Conservation (phyloP, 306 rosid species). For the Vigna mungo region DNA sequence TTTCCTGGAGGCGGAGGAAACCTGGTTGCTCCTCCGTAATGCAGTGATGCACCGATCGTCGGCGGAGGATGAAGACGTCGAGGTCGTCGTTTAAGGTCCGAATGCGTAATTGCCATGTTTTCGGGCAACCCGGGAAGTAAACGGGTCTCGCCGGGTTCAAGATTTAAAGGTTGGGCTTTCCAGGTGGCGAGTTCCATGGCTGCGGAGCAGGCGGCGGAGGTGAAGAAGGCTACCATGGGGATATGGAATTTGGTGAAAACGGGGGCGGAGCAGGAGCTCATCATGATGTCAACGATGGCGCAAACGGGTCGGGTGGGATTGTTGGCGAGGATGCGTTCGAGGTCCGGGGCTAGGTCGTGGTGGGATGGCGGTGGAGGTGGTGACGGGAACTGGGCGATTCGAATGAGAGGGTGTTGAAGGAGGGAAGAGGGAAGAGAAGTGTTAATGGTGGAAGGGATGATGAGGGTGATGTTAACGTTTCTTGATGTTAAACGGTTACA, state of each 20-base stretch:
- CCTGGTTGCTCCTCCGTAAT: neutral
- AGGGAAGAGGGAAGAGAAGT: slow-evolving; percentile 62
- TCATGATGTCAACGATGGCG: slow-evolving; percentile 62
- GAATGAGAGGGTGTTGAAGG: slow-evolving; percentile 53
- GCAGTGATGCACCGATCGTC: slow-evolving; percentile 5
- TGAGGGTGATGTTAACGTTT: slow-evolving; percentile 49
- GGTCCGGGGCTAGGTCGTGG: slow-evolving; percentile 24
- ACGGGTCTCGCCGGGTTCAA: slow-evolving; percentile 56
- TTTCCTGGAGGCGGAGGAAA: slow-evolving; percentile 15
- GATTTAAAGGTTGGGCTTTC: slow-evolving; percentile 55
- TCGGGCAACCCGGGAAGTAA: slow-evolving; percentile 64
- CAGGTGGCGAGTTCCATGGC: slow-evolving; percentile 63
- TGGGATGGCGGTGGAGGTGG: slow-evolving; percentile 20
- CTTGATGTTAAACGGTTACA: slow-evolving; percentile 64
- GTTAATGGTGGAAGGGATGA: slow-evolving; percentile 53
- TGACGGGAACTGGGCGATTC: slow-evolving; percentile 47
- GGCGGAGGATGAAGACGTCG: slow-evolving; percentile 29
- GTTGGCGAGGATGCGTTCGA: slow-evolving; percentile 49
- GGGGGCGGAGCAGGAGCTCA: slow-evolving; percentile 56
- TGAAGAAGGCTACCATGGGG: slow-evolving; percentile 65
- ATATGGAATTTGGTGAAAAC: slow-evolving; percentile 49
- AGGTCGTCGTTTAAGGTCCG: slow-evolving; percentile 48
- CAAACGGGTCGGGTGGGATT: slow-evolving; percentile 56
- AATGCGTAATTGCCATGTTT: slow-evolving; percentile 53
- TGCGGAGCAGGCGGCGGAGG: slow-evolving; percentile 66